Base-by-base conservation (phyloP, 2,329 filamentous ascomycete genomes). In the Aspergillus sclerotialis region DNA sequence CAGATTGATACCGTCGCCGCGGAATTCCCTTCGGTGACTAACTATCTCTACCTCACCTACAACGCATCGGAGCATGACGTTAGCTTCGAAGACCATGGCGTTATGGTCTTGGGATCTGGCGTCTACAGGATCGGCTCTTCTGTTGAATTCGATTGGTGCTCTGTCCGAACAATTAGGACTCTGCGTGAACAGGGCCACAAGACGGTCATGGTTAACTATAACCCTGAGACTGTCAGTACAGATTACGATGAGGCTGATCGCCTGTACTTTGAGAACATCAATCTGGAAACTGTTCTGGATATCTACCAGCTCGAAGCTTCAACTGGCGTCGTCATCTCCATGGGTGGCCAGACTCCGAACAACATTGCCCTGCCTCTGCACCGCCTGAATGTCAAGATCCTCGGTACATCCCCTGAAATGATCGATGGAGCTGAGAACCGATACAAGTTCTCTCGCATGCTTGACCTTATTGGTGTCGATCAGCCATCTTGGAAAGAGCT, bases 111-210 rank as follows among this genome's bases (percentile, higher is more conserved):
- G 18, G 90, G 90, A 10, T 95, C 89, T 19, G 90, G 90, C 63
- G 89, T 95, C 7, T 96, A 96, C 71, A 80, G 92, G 41, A 98
- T 98, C 45, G 92, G 92, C 46, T 95, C 89, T 0, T 95, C 90
- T 0, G 92, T 98, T 39, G 92, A 98, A 59, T 98, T 98, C 61
- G 92, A 98, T 64, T 98, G 92, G 92, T 96, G 92, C 62, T 94
- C 92, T 4, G 92, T 98, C 17, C 76, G 90, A 40, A 87, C 92
- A 5, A 93, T 96, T 43, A 81, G 90, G 43, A 96, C 92, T 2
- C 75, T 98, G 6, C 79, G 92, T 32, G 78, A 85, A 45, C 76
- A 81, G 40, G 84, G 84, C 2, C 79, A 82, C 70, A 96, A 96
- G 73, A 96, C 92, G 0, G 80, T 96, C 53, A 96, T 96, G 90